phyloP scores from a whole-genome alignment of 768 basidiomycete species.

The Trametopsis cervina region DNA sequence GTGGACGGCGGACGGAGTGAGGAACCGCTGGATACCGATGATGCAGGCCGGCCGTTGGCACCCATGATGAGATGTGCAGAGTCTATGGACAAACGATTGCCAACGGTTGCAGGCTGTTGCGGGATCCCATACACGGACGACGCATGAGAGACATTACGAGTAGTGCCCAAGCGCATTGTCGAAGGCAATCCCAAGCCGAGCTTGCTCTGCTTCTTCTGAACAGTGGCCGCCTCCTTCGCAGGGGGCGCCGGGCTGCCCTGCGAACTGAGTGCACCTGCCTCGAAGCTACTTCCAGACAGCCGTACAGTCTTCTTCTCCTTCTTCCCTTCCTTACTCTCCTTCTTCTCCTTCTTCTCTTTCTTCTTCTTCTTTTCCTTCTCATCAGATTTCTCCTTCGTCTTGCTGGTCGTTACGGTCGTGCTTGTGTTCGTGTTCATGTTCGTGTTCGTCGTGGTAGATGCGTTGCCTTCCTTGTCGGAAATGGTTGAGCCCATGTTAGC shows the following conservation, averaged over 20 bases:
- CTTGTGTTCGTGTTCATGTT: conserved; percentile 1
- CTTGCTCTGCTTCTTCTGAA: conserved; percentile 54
- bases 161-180: conserved; percentile 17
- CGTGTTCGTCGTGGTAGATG: conserved; percentile 18
- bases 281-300: conserved; percentile 58
- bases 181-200: conserved; percentile 60
- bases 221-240: conserved; percentile 18
- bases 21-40: conserved; percentile 29
- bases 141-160: conserved; percentile 16
- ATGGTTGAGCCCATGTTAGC: conserved; percentile 43
- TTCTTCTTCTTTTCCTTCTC: conserved; percentile 33
- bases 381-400: conserved; percentile 29
- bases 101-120: conserved; percentile 3
- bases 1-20: conserved; percentile 44
- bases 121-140: conserved; percentile 6
- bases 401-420: conserved; percentile 15
- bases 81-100: conserved; percentile 24
- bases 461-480: conserved; percentile 20
- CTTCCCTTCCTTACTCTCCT: conserved; percentile 22
- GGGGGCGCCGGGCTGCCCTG: conserved; percentile 14
- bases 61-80: conserved; percentile 28
- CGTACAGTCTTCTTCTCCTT: conserved; percentile 27
- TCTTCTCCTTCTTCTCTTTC: conserved; percentile 27
- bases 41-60: conserved; percentile 30
- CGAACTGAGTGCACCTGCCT: conserved; percentile 49